Conservation (phyloP, 768 basidiomycete genomes). For the Rhodotorula diobovata region DNA sequence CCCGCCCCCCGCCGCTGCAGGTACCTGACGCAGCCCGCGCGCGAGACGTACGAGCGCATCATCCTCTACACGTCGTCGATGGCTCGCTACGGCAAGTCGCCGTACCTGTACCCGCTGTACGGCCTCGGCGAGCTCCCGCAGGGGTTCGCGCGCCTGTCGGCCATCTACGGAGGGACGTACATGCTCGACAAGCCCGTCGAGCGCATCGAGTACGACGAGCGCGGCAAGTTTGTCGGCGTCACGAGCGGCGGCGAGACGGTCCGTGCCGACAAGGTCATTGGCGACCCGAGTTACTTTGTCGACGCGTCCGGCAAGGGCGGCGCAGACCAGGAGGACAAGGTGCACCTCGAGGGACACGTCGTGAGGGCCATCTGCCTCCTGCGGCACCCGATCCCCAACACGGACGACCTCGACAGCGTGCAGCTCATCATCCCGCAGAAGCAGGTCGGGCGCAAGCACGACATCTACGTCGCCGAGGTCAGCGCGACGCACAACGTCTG, state of each 20-base stretch:
- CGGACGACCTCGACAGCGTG: constrained; percentile 87
- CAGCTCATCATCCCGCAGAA: constrained; percentile 99
- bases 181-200: constrained; percentile 97
- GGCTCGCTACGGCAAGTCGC: constrained; percentile 98
- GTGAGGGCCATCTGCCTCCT: constrained; percentile 94
- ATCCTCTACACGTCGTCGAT: constrained; percentile 96
- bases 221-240: constrained; percentile 90
- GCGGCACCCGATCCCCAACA: constrained; percentile 96
- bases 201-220: constrained; percentile 74
- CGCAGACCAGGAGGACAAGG: constrained; percentile 53
- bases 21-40: constrained; percentile 87
- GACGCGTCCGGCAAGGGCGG: constrained; percentile 57
- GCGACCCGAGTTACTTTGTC: constrained; percentile 95
- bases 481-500: constrained; percentile 97
- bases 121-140: constrained; percentile 98
- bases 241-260: constrained; percentile 83
- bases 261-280: constrained; percentile 95
- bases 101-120: constrained; percentile 98
- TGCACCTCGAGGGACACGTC: constrained; percentile 88
- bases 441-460: constrained; percentile 87
- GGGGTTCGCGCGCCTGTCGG: constrained; percentile 93
- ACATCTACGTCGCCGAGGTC: constrained; percentile 98
- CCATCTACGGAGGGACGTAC: constrained; percentile 98
- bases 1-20: constrained; percentile 49
- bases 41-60: constrained; percentile 86